Conservation (phyloP, 306 rosid species). For the Glycine tomentella region DNA sequence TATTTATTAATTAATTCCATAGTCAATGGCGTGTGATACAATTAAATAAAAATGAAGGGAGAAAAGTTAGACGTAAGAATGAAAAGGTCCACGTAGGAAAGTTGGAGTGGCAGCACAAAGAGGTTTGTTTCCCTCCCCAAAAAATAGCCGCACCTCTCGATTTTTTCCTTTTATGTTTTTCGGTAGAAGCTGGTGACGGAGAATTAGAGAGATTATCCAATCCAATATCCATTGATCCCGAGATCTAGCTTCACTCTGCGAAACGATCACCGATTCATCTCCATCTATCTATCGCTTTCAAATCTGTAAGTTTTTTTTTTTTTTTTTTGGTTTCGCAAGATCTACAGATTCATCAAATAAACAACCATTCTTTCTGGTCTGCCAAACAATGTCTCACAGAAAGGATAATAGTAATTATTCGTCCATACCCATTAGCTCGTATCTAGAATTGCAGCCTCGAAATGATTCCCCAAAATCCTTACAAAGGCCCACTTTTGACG, state of each 20-base stretch:
- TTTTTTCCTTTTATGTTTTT: not conserved
- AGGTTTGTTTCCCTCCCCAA: not conserved
- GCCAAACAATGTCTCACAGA: slow-evolving; percentile 25
- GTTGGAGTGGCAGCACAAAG: not conserved
- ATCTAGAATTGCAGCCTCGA: slow-evolving; percentile 74
- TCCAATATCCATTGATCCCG: slow-evolving; percentile 56
- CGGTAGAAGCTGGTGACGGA: not conserved
- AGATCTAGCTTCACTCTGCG: slow-evolving; percentile 53
- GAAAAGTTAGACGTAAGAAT: too few relatives aligned
- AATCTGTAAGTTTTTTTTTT: slow-evolving; percentile 49
- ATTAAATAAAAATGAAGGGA: too few relatives aligned
- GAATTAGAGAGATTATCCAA: slow-evolving; percentile 33
- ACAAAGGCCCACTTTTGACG: slow-evolving; percentile 47
- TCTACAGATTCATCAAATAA: slow-evolving; percentile 38
- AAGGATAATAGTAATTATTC: slow-evolving; percentile 58
- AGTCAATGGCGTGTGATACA: too few relatives aligned
- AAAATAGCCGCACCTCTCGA: slow-evolving; percentile 20
- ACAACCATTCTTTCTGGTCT: slow-evolving; percentile 3
- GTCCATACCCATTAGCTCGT: slow-evolving; percentile 61
- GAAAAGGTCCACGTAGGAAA: too few relatives aligned
- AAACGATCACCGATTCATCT: not conserved
- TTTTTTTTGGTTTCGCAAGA: not conserved
- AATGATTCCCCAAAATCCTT: slow-evolving; percentile 45
- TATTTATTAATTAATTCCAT: too few relatives aligned
- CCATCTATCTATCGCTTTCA: not conserved